Percentiles rank a stretch among this genome's conserved stretches.
Conservation (phyloP, 2,329 filamentous ascomycete genomes). For the Davidsoniella australis region DNA sequence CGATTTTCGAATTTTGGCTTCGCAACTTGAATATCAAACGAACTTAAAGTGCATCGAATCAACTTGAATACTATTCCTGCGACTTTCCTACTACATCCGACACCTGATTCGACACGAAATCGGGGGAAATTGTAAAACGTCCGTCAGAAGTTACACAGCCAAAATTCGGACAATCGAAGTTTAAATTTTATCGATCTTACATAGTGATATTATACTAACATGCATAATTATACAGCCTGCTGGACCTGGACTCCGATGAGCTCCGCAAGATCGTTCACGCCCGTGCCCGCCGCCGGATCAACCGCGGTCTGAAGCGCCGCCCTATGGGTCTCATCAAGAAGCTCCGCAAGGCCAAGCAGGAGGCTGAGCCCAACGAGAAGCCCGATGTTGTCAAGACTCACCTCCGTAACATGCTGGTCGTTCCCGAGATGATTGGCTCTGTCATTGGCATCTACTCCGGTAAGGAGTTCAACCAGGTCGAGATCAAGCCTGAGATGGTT, state of each 20-base stretch:
- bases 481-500: constrained; percentile 99
- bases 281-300: constrained; percentile 95
- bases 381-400: constrained; percentile 98
- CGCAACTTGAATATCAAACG: not conserved
- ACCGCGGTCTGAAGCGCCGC: constrained; percentile 99
- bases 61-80: not conserved
- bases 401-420: constrained; percentile 98
- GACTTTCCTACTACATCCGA: not conserved
- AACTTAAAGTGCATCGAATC: not conserved
- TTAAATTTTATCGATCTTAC: no score
- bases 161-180: no score
- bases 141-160: no score
- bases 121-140: no score
- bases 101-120: not conserved
- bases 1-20: no score
- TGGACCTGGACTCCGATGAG: constrained; percentile 96
- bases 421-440: constrained; percentile 98
- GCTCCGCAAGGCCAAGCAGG: constrained; percentile 98
- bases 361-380: constrained; percentile 99
- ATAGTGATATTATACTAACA: no score
- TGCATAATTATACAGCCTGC: constrained; percentile 47
- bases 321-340: constrained; percentile 99
- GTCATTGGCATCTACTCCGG: constrained; percentile 99
- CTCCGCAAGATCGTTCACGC: constrained; percentile 99
- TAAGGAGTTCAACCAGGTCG: constrained; percentile 99